phyloP scores from a whole-genome alignment of 2,329 filamentous ascomycete species.

The Cercospora zeina region DNA sequence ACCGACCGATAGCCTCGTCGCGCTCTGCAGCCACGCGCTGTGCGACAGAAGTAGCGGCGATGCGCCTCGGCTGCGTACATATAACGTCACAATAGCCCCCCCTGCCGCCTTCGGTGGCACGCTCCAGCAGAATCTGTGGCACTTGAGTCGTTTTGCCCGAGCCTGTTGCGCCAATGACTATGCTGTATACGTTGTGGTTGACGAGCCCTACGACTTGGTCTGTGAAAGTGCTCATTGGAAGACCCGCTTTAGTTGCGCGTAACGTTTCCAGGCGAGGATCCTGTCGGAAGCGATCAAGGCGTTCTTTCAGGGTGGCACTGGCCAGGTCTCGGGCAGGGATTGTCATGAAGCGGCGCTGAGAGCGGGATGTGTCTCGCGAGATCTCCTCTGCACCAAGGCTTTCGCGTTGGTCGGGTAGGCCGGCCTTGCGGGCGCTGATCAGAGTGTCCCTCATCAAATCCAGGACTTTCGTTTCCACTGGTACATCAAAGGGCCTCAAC shows the following conservation, averaged over 20 bases:
- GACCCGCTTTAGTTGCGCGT: constrained; percentile 38
- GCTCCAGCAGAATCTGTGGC: constrained; percentile 56
- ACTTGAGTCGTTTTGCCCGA: constrained; percentile 55
- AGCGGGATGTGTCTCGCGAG: neutral
- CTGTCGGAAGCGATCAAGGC: constrained; percentile 25
- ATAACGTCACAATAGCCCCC: constrained; percentile 53
- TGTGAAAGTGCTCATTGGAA: constrained; percentile 44
- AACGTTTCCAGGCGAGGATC: constrained; percentile 27
- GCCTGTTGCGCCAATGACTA: constrained; percentile 51
- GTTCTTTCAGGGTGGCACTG: constrained; percentile 22
- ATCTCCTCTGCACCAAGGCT: constrained; percentile 30
- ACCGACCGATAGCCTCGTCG: constrained; percentile 44
- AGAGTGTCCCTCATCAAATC: constrained; percentile 44
- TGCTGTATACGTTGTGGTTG: constrained; percentile 46
- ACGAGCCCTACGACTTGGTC: constrained; percentile 31
- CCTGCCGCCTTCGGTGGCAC: constrained; percentile 44
- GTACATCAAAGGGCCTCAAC: constrained; percentile 35
- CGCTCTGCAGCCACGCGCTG: constrained; percentile 51
- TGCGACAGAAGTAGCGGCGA: constrained; percentile 52
- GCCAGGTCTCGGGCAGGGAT: constrained; percentile 5
- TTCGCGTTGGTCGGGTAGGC: constrained; percentile 39
- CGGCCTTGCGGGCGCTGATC: constrained; percentile 38
- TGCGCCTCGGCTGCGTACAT: constrained; percentile 53
- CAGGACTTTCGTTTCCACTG: constrained; percentile 37
- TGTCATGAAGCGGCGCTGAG: constrained; percentile 13